Evolutionary conservation across 2,329 filamentous ascomycete genomes (phyloP).

Genomic region (Rhynchosporium graminicola): DNA sequence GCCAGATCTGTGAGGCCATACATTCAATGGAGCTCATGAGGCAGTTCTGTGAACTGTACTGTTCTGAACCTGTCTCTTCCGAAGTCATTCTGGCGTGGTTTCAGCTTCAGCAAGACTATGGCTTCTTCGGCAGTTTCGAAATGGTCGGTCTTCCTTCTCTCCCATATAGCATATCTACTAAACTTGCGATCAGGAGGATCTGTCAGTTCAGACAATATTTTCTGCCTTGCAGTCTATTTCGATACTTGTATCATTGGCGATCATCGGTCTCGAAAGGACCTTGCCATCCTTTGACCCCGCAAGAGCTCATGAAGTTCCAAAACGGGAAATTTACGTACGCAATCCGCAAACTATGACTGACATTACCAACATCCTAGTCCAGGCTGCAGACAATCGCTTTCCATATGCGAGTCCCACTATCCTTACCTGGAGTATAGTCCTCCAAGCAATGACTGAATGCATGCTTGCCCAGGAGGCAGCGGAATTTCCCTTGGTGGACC

Average conservation of each 20-base stretch:
- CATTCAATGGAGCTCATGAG: constrained; percentile 75
- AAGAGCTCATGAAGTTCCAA: constrained; percentile 41
- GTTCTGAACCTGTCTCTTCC: constrained; percentile 55
- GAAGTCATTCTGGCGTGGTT: constrained; percentile 71
- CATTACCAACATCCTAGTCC: constrained; percentile 70
- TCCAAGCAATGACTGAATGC: constrained; percentile 60
- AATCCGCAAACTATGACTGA: constrained; percentile 69
- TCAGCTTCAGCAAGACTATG: constrained; percentile 64
- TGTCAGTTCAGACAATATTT: constrained; percentile 45
- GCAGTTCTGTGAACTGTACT: constrained; percentile 63
- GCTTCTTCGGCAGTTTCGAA: constrained; percentile 68
- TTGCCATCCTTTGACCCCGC: constrained; percentile 24
- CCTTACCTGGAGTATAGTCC: constrained; percentile 79
- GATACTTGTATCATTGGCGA: constrained; percentile 67
- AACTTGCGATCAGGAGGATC: constrained; percentile 29
- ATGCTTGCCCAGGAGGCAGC: constrained; percentile 15
- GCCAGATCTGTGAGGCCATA: constrained; percentile 67
- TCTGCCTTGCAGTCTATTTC: constrained; percentile 68
- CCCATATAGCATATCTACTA: constrained; percentile 13
- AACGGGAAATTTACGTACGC: constrained; percentile 63
- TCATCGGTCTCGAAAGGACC: constrained; percentile 58
- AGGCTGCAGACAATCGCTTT: constrained; percentile 57
- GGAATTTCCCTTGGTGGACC: constrained; percentile 38
- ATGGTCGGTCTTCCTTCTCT: constrained; percentile 44
- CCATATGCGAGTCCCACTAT: constrained; percentile 70